Percentiles rank a stretch among this genome's conserved stretches.
These are phyloP conservation scores for Pseudopithomyces chartarum DNA, from an alignment of 2,329 filamentous ascomycete genomes.

Conservation along the genomic window DNA sequence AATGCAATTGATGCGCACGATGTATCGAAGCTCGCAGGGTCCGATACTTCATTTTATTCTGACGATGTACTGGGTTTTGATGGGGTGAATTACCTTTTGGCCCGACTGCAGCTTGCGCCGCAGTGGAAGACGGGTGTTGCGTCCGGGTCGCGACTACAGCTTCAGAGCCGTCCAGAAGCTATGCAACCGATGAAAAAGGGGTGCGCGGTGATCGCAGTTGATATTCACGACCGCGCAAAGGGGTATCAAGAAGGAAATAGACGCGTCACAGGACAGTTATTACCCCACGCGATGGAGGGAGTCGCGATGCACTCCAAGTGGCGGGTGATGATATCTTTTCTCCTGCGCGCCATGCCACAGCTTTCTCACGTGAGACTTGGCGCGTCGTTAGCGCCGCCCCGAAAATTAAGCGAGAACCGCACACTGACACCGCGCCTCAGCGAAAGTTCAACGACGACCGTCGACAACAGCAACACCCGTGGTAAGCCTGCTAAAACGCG, in stretches of 20 bases:
- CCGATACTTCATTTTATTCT: not conserved
- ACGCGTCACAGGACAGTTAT: conserved; percentile 26
- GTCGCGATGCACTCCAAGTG: conserved; percentile 31
- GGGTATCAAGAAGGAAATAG: conserved; percentile 15
- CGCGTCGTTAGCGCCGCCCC: conserved; percentile 6
- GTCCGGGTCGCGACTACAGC: conserved; percentile 22
- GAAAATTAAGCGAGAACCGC: conserved; percentile 14
- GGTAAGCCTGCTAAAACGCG: conserved; percentile 33
- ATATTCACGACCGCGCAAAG: conserved; percentile 8
- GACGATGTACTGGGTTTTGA: not conserved
- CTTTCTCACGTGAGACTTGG: conserved; percentile 16
- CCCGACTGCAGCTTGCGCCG: conserved; percentile 11
- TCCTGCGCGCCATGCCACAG: conserved; percentile 13
- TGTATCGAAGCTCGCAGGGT: not conserved
- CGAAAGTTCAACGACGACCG: conserved; percentile 21
- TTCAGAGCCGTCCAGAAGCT: conserved; percentile 30
- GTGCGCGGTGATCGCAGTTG: conserved; percentile 1
- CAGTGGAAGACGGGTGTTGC: conserved; percentile 9
- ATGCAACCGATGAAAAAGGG: conserved; percentile 20
- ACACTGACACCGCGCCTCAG: conserved; percentile 14
- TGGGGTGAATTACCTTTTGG: conserved; percentile 1
- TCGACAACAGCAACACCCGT: conserved; percentile 38
- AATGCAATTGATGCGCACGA: not conserved
- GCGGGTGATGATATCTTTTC: conserved; percentile 34
- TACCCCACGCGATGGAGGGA: conserved; percentile 35